A percentile compares a stretch with the other conserved stretches of the same genome.
Evolutionary conservation across 140 eudicot species (phyloP).

Genomic region (Oenanthe javanica): DNA sequence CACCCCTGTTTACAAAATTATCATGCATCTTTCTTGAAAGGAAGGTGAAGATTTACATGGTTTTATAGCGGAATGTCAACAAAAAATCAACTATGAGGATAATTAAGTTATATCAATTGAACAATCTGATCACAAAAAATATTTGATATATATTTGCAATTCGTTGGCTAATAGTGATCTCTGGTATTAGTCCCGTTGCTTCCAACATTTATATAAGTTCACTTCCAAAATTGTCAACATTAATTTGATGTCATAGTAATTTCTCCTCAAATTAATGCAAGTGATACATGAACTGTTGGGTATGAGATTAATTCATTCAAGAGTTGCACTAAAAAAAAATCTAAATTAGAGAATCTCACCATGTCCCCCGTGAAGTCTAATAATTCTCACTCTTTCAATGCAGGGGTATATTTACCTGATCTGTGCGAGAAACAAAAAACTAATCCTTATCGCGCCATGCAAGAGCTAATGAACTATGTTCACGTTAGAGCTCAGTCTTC

Average conservation of each 20-base stretch:
- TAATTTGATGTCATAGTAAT: background rate
- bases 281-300: too few relatives aligned
- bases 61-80: background rate
- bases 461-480: constrained; percentile 63
- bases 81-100: background rate
- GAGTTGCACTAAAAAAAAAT: too few relatives aligned
- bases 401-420: constrained; percentile 66
- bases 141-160: background rate
- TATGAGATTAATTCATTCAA: too few relatives aligned
- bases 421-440: constrained; percentile 54
- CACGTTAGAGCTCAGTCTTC: constrained; percentile 49
- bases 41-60: background rate
- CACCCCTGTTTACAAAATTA: background rate
- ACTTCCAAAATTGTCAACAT: background rate
- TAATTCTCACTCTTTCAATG: background rate
- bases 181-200: too few relatives aligned
- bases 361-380: background rate
- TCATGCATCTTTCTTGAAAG: background rate
- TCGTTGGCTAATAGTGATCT: background rate
- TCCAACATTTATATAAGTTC: background rate
- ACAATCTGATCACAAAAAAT: background rate
- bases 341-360: too few relatives aligned
- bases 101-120: background rate
- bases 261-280: too few relatives aligned
- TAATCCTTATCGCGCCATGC: constrained; percentile 69